Evolutionary conservation across 1,284 basidiomycete species (phyloP).

Genomic region (Ustilago bromivora): DNA sequence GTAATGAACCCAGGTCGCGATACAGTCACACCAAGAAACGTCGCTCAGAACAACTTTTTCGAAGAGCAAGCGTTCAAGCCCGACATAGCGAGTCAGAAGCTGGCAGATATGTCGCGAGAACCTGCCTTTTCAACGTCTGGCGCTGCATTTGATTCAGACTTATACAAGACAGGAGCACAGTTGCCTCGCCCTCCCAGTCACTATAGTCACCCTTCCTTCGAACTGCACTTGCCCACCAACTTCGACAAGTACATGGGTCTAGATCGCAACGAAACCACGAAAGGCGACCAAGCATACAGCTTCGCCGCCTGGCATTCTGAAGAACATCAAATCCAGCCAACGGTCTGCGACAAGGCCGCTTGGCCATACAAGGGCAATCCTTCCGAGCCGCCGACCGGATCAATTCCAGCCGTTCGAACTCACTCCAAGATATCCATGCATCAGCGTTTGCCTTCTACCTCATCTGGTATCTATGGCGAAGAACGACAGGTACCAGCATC

Average conservation of each 20-base stretch:
- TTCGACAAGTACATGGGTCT: constrained; percentile 6
- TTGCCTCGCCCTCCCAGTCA: constrained; percentile 1
- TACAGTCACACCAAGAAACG: neutral
- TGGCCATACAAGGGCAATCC: constrained; percentile 16
- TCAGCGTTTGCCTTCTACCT: constrained; percentile 30
- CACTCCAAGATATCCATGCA: constrained; percentile 15
- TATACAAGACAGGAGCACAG: constrained; percentile 12
- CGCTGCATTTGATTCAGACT: constrained; percentile 12
- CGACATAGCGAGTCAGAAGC: constrained; percentile 1
- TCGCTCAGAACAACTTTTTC: neutral
- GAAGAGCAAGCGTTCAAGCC: neutral
- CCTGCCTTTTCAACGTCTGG: constrained; percentile 1
- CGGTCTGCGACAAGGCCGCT: constrained; percentile 3
- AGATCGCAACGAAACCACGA: neutral
- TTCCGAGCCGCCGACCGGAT: neutral
- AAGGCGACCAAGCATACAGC: neutral
- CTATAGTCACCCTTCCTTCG: constrained; percentile 6
- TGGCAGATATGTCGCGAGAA: constrained; percentile 16
- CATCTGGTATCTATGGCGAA: constrained; percentile 26
- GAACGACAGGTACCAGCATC: constrained; percentile 23
- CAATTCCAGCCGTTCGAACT: constrained; percentile 3
- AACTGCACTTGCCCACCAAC: constrained; percentile 7
- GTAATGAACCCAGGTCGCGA: neutral
- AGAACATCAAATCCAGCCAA: neutral
- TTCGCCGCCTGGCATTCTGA: constrained; percentile 6